phyloP scores from a whole-genome alignment of 768 basidiomycete species.

The Sutorius australiensis region DNA sequence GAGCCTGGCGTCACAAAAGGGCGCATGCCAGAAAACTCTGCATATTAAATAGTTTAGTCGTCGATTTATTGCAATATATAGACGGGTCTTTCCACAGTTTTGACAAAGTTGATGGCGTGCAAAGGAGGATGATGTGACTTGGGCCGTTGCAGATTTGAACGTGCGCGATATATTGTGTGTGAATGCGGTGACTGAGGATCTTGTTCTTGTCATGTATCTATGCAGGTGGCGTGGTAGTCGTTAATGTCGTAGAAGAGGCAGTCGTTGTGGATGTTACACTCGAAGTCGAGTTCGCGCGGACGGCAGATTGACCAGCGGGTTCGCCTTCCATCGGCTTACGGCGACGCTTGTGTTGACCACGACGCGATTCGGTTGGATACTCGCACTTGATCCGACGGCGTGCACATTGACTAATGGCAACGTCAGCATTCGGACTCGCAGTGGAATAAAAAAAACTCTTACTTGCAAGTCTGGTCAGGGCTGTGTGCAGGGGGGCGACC shows the following conservation, averaged over 20 bases:
- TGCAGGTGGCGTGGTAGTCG: constrained; percentile 20
- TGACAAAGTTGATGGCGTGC: constrained; percentile 10
- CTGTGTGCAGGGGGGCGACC: constrained; percentile 39
- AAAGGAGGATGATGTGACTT: constrained; percentile 2
- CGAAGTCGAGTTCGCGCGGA: constrained; percentile 21
- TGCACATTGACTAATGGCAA: constrained; percentile 40
- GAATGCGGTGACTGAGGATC: neutral
- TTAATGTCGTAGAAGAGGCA: constrained; percentile 17
- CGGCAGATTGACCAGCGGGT: constrained; percentile 15
- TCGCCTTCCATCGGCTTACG: constrained; percentile 31
- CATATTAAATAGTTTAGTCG: constrained; percentile 25
- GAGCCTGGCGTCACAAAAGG: constrained; percentile 9
- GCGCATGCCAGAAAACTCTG: constrained; percentile 8
- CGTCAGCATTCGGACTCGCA: constrained; percentile 13
- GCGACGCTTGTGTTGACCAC: constrained; percentile 44
- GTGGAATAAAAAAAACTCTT: constrained; percentile 19
- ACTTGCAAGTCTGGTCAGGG: constrained; percentile 45
- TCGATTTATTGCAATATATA: constrained; percentile 24
- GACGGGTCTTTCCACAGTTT: constrained; percentile 15
- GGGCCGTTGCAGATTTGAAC: constrained; percentile 9
- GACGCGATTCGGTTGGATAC: constrained; percentile 48
- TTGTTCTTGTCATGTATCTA: constrained; percentile 10
- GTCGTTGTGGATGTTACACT: constrained; percentile 14
- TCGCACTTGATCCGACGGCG: constrained; percentile 44
- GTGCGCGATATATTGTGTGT: constrained; percentile 8